Evolutionary conservation across 2,329 filamentous ascomycete species (phyloP), one percentile per base, ranked within the genome.

Genomic region (Biscogniauxia marginata): DNA sequence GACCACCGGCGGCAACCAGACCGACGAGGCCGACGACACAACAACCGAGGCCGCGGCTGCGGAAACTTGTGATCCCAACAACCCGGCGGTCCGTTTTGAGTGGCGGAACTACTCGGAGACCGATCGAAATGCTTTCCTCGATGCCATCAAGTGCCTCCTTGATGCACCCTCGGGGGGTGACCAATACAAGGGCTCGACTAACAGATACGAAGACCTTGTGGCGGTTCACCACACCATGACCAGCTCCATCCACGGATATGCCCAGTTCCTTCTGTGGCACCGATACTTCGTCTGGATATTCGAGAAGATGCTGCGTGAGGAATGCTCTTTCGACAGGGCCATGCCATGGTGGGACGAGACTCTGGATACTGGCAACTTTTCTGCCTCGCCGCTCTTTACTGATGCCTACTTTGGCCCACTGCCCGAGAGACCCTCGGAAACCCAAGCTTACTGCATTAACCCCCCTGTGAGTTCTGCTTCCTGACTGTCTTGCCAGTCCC

Each of bases 291-390:
- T 74, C 22, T 63, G 63, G 55, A 61, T 70, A 3, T 73, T 74
- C 59, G 73, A 76, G 64, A 59, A 61, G 46, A 46, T 74, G 57
- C 68, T 77, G 57, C 70, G 71, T 21, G 59, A 71, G 13, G 74
- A 77, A 65, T 77, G 74, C 56, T 66, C 64, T 49, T 75, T 74
- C 58, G 50, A 56, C 11, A 65, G 68, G 8, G 66, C 73, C 2
- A 67, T 75, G 62, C 70, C 73, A 5, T 76, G 73, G 71, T 76
- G 73, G 73, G 71, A 76, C 59, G 73, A 75, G 71, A 70, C 71
- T 22, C 65, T 69, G 19, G 63, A 74, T 51, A 61, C 70, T 4
- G 71, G 70, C 49, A 61, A 67, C 53, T 74, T 73, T 52, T 62
- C 64, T 22, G 47, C 60, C 11, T 67, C 70, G 1, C 65, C 67